A percentile compares a stretch with the other conserved stretches of the same genome.
Evolutionary conservation across 192 early-diverging fungal genomes (phyloP).

Genomic region (Haplosporangium gracile): DNA sequence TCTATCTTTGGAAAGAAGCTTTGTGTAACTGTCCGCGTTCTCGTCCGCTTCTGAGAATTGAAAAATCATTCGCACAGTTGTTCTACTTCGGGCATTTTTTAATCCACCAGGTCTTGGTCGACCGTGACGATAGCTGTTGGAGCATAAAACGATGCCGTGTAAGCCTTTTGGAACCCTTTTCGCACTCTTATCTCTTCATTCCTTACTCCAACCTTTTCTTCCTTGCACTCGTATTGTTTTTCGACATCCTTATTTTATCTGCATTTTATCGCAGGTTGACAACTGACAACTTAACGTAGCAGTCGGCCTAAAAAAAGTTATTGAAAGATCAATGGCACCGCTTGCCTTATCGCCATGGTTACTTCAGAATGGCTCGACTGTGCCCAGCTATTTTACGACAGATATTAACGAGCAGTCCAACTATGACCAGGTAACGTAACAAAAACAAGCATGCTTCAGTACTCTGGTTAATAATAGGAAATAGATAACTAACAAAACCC

Average conservation of each 20-base stretch:
- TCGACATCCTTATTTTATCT: neutral
- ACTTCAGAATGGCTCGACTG: constrained; percentile 4
- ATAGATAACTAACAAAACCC: neutral
- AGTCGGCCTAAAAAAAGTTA: neutral
- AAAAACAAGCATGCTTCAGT: no score
- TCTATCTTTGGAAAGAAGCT: neutral
- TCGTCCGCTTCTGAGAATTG: neutral
- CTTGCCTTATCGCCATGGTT: neutral
- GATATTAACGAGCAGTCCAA: neutral
- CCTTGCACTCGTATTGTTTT: neutral
- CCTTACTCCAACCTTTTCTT: neutral
- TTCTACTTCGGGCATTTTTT: neutral
- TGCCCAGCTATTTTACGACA: neutral
- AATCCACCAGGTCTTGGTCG: no score
- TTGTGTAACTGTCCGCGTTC: neutral
- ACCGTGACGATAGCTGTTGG: no score
- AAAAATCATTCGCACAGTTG: neutral
- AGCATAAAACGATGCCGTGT: neutral
- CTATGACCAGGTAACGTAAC: constrained; percentile 6
- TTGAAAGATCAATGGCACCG: neutral
- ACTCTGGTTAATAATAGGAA: no score
- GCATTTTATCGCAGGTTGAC: neutral
- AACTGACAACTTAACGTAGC: no score
- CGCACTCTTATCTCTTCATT: neutral
- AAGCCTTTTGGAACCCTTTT: neutral